Evolutionary conservation across 176 grass and related monocot genomes (phyloP).

Genomic region (Aegilops bicornis): DNA sequence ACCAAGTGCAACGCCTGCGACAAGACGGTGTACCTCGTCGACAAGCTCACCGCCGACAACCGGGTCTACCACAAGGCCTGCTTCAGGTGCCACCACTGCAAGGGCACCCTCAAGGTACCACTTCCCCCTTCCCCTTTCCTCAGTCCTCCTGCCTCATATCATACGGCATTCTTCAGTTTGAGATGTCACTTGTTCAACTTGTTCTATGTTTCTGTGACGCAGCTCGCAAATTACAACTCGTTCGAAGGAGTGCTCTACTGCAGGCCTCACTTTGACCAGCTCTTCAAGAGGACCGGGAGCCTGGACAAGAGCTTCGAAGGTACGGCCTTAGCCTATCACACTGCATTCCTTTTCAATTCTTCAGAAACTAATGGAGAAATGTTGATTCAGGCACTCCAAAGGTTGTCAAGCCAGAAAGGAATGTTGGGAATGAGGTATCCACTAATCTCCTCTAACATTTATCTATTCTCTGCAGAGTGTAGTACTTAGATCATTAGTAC

Average conservation of each 20-base stretch:
- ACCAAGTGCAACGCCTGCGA: conserved; percentile 94
- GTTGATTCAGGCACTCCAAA: conserved; percentile 79
- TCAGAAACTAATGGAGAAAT: not conserved
- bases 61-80: conserved; percentile 97
- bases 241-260: conserved; percentile 98
- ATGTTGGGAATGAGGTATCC: conserved; percentile 68
- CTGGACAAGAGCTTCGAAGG: conserved; percentile 99
- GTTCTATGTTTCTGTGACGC: not conserved
- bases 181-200: not conserved
- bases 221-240: conserved; percentile 96
- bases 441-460: not conserved
- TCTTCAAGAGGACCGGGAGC: conserved; percentile 97
- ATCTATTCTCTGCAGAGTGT: not conserved
- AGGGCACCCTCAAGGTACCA: conserved; percentile 82
- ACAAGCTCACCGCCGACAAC: conserved; percentile 99
- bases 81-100: conserved; percentile 99
- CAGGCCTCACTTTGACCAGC: conserved; percentile 94
- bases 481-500: not conserved
- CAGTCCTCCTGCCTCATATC: not conserved
- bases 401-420: conserved; percentile 93
- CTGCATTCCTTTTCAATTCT: not conserved
- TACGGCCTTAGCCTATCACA: not conserved
- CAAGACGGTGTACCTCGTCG: conserved; percentile 98
- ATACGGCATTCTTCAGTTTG: not conserved
- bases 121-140: not conserved